A percentile compares a stretch with the other conserved stretches of the same genome.
These are phyloP conservation scores for Suhomyces sp. DNA, from an alignment of 805 yeast genomes.

Conservation along the genomic window DNA sequence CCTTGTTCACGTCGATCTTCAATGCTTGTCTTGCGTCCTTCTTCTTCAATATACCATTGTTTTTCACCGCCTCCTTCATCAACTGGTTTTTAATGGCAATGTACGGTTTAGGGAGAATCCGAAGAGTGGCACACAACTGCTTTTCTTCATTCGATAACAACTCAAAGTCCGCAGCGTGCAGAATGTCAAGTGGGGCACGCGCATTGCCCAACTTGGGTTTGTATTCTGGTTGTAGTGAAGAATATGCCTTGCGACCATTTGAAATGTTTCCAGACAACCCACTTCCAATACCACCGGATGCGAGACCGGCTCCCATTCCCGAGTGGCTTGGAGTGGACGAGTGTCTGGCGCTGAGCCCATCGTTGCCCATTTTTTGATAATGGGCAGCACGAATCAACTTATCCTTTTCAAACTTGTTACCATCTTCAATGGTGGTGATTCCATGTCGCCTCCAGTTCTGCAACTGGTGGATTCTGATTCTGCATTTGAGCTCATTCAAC, in stretches of 20 bases:
- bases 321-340: slow-evolving; percentile 9
- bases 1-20: slow-evolving; percentile 82
- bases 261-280: neutral
- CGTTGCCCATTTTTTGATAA: slow-evolving; percentile 52
- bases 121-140: slow-evolving; percentile 73
- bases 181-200: slow-evolving; percentile 61
- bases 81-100: slow-evolving; percentile 86
- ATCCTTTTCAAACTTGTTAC: slow-evolving; percentile 84
- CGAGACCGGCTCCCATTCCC: slow-evolving; percentile 1
- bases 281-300: slow-evolving; percentile 2
- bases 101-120: slow-evolving; percentile 90
- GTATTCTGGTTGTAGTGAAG: slow-evolving; percentile 38
- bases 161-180: slow-evolving; percentile 78
- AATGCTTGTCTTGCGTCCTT: slow-evolving; percentile 80
- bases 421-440: slow-evolving; percentile 76
- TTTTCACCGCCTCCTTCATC: slow-evolving; percentile 80
- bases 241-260: slow-evolving; percentile 19
- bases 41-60: slow-evolving; percentile 80
- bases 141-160: slow-evolving; percentile 86
- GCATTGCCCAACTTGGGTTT: slow-evolving; percentile 43
- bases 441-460: slow-evolving; percentile 95
- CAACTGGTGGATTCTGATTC: slow-evolving; percentile 80
- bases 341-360: slow-evolving; percentile 25
- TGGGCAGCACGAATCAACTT: slow-evolving; percentile 65
- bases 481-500: slow-evolving; percentile 70